Conservation (phyloP, 2,329 filamentous ascomycete species). For the Stromatinia cepivora region DNA sequence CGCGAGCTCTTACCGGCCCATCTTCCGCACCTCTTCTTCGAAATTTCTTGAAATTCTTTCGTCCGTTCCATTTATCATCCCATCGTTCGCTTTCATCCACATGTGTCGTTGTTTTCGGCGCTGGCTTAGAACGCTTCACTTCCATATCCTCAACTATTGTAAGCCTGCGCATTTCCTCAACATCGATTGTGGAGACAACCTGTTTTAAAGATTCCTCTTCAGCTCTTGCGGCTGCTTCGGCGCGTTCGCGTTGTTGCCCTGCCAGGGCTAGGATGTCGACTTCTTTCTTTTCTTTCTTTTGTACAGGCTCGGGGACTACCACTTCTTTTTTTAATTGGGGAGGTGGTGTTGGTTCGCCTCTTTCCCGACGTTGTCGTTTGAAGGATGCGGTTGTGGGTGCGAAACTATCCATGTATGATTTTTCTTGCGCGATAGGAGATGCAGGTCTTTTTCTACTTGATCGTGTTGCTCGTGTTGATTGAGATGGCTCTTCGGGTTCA, state of each 20-base stretch:
- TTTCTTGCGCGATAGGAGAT: constrained; percentile 43
- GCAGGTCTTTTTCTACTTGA: constrained; percentile 47
- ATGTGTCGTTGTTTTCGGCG: constrained; percentile 37
- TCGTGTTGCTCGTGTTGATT: constrained; percentile 19
- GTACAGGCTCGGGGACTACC: constrained; percentile 28
- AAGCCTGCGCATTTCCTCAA: constrained; percentile 70
- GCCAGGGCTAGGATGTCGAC: constrained; percentile 65
- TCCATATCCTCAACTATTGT: constrained; percentile 78
- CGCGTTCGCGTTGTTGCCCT: constrained; percentile 56
- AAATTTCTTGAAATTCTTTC: constrained; percentile 96
- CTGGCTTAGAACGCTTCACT: constrained; percentile 48
- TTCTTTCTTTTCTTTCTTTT: constrained; percentile 51
- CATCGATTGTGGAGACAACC: constrained; percentile 64
- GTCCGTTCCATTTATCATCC: constrained; percentile 88
- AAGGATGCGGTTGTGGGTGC: constrained; percentile 70
- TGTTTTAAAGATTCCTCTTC: constrained; percentile 57
- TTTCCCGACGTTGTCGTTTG: constrained; percentile 66
- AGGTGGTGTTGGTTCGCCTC: constrained; percentile 35
- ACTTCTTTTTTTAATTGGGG: constrained; percentile 27
- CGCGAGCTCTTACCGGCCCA: constrained; percentile 39
- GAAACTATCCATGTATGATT: constrained; percentile 64
- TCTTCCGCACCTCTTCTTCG: constrained; percentile 55
- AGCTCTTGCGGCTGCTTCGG: constrained; percentile 61
- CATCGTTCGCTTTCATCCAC: constrained; percentile 62
- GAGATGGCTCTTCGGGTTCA: constrained; percentile 17